A percentile compares a stretch with the other conserved stretches of the same genome.
Conservation (phyloP, 139 green algal genomes). For the Coccomyxa sp. region DNA sequence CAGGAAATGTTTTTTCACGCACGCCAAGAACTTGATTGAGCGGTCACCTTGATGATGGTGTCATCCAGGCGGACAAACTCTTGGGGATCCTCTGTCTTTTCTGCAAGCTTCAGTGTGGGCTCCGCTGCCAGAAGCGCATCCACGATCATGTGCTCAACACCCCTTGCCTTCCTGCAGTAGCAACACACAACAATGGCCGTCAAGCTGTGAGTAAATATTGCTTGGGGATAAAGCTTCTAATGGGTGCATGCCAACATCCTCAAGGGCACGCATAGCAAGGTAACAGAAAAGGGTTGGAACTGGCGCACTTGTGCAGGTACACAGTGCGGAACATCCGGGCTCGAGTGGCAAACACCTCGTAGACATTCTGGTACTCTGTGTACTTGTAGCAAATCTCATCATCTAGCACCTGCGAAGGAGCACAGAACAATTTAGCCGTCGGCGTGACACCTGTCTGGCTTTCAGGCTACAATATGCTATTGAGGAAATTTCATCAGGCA, state of each 20-base stretch:
- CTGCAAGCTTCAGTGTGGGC: slow-evolving; percentile 37
- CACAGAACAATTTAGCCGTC: too few species aligned
- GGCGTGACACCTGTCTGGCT: too few species aligned
- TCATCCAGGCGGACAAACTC: slow-evolving; percentile 73
- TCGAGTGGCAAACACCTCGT: slow-evolving; percentile 65
- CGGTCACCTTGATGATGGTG: slow-evolving; percentile 36
- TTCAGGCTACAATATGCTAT: too few species aligned
- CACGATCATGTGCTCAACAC: slow-evolving; percentile 82
- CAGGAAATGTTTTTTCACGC: too few species aligned
- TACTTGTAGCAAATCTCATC: slow-evolving; percentile 80
- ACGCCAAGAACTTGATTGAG: too few species aligned
- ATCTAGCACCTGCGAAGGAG: slow-evolving; percentile 53
- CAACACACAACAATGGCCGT: too few species aligned
- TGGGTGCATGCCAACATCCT: too few species aligned
- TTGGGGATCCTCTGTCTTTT: slow-evolving; percentile 23
- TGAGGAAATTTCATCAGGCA: neutral
- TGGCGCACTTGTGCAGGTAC: neutral
- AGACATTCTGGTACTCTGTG: slow-evolving; percentile 71
- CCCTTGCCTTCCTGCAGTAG: slow-evolving; percentile 54
- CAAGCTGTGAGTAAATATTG: too few species aligned
- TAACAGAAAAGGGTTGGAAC: neutral
- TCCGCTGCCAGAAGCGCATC: slow-evolving; percentile 75
- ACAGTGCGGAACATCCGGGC: neutral
- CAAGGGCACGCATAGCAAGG: neutral
- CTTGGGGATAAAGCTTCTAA: too few species aligned